Percentiles rank a stretch among this genome's conserved stretches.
phyloP scores from a whole-genome alignment of 306 rosid genomes.

The Lablab purpureus region DNA sequence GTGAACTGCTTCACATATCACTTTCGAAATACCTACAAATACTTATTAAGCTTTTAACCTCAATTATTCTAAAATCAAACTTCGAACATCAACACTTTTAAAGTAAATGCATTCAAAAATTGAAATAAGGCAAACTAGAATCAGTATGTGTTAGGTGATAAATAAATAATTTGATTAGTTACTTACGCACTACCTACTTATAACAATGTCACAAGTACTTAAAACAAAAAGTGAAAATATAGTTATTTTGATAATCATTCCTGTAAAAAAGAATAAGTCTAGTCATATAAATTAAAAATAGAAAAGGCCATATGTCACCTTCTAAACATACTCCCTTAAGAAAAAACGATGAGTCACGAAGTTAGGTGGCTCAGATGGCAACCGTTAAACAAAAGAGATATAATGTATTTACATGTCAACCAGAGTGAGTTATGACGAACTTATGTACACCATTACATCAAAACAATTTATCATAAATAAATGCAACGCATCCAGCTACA shows the following conservation, averaged over 20 bases:
- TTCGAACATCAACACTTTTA: not conserved
- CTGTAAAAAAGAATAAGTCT: not conserved
- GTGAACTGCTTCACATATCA: no score
- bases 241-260: no score
- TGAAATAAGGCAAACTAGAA: not conserved
- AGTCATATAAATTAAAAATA: not conserved
- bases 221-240: no score
- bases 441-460: not conserved
- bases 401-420: not conserved
- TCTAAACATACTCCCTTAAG: not conserved
- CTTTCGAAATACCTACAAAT: not conserved
- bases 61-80: not conserved
- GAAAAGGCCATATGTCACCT: not conserved
- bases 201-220: not conserved
- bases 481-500: not conserved
- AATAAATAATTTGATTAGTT: no score
- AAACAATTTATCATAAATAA: constrained; percentile 9
- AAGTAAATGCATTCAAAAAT: not conserved
- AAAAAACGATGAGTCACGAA: not conserved
- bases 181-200: not conserved
- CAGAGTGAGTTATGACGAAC: no score
- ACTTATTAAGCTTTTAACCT: not conserved
- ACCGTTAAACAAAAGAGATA: not conserved
- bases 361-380: not conserved
- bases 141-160: not conserved